Base-by-base conservation (phyloP, 345 rosid species). In the Eucalyptus regnans region DNA sequence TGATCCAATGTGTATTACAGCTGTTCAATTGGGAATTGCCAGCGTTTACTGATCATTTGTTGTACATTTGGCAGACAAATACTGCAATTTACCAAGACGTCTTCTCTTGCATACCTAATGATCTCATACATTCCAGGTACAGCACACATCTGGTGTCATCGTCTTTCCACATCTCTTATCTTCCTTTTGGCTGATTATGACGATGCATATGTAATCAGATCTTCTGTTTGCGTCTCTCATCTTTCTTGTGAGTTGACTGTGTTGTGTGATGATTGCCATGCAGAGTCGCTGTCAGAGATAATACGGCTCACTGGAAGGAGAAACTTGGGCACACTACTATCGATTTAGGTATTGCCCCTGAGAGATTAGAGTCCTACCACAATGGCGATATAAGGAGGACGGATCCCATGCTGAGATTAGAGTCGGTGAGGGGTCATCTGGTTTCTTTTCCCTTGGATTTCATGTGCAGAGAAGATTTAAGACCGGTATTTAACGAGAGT, bases 371-470 rank as follows among this genome's bases (percentile, higher is more conserved):
- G 89, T 93, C 97, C 16, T 92, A 94, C 85, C 93, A 90, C 71
- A 94, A 94, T 37, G 98, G 98, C 71, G 97, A 94, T 87, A 86
- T 95, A 25, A 93, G 89, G 79, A 91, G 90, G 88, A 92, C 90
- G 1, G 94, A 96, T 88, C 96, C 98, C 6, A 56, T 94, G 94
- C 98, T 94, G 87, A 94, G 98, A 93, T 90, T 98, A 85, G 90
- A 89, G 88, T 88, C 96, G 4, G 90, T 97, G 16, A 92, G 91
- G 31, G 99, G 99, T 87, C 98, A 98, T 89, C 99, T 98, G 23
- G 99, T 98, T 92, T 94, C 98, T 20, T 96, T 94, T 92, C 99
- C 99, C 18, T 88, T 98, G 94, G 99, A 96, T 89, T 98, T 98
- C 93, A 95, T 97, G 99, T 91, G 95, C 94, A 91, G 90, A 89